Evolutionary conservation across 768 basidiomycete genomes (phyloP), one percentile per base, ranked within the genome.

Genomic region (Termitomyces sp.): DNA sequence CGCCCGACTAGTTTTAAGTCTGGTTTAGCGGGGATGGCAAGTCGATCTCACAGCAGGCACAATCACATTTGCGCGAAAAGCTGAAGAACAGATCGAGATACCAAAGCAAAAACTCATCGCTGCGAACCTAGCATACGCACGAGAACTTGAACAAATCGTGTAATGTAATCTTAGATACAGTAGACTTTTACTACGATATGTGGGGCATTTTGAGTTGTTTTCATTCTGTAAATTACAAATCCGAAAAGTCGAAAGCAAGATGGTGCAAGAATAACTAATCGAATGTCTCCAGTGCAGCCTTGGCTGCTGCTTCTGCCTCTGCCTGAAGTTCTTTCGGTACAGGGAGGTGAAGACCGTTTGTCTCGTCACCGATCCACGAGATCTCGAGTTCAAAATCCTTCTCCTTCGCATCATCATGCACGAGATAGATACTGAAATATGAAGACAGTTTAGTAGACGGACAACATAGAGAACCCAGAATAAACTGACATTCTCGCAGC

Each of bases 311-410:
- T 69, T 97, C 91, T 32, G 95, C 97, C 68, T 95, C 93, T 24
- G 83, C 82, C 44, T 88, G 78, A 58, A 98, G 76, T 33, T 95
- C 95, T 59, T 82, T 82, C 47, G 97, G 97, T 55, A 99, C 93
- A 26, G 86, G 82, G 26, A 84, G 79, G 72, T 98, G 95, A 48
- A 87, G 70, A 53, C 86, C 85, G 32, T 86, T 84, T 33, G 89
- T 91, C 74, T 96, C 93, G 34, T 85, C 81, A 39, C 94, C 86
- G 58, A 98, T 87, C 97, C 97, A 99, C 36, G 95, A 91, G 82
- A 99, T 85, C 74, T 99, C 97, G 27, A 99, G 83, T 70, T 98
- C 97, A 62, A 99, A 98, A 50, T 95, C 92, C 70, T 98, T 98
- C 76, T 98, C 95, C 73, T 98, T 97, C 60, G 91, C 87, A 69